phyloP scores from a whole-genome alignment of 768 basidiomycete species.

The Agrocybe praecox region DNA sequence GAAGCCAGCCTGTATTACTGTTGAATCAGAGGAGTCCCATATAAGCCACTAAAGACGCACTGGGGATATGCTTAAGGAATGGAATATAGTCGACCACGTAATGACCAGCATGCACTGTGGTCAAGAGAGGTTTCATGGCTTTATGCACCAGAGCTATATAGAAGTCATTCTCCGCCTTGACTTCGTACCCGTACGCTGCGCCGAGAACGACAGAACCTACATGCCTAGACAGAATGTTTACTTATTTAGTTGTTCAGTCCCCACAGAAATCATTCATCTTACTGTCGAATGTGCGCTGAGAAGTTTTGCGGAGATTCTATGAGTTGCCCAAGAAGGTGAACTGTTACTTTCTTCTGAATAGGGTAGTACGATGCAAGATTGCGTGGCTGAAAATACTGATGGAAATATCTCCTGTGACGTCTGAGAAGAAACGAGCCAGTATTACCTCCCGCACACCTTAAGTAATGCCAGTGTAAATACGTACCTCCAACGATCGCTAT shows the following conservation, averaged over 20 bases:
- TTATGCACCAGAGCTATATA: conserved; percentile 41
- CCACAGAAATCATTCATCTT: conserved; percentile 6
- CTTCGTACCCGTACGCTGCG: conserved; percentile 46
- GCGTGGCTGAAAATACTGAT: conserved; percentile 37
- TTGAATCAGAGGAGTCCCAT: neutral
- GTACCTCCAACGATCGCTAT: conserved; percentile 19
- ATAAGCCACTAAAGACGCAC: neutral
- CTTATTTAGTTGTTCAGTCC: neutral
- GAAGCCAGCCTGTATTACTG: conserved; percentile 22
- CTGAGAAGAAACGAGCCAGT: conserved; percentile 9
- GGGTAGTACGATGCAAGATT: conserved; percentile 27
- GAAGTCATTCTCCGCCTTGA: conserved; percentile 39
- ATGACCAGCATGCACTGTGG: conserved; percentile 28
- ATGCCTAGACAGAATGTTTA: conserved; percentile 18
- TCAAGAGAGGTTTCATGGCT: conserved; percentile 29
- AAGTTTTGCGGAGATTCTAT: conserved; percentile 28
- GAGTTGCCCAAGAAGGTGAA: conserved; percentile 26
- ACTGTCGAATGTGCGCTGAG: conserved; percentile 30
- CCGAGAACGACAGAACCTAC: conserved; percentile 36
- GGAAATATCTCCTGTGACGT: conserved; percentile 34
- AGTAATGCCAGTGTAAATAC: neutral
- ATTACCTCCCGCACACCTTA: neutral
- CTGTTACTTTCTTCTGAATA: conserved; percentile 22
- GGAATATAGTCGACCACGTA: conserved; percentile 31
- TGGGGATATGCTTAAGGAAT: conserved; percentile 26